Evolutionary conservation across 805 yeast genomes (phyloP).

Genomic region (Jamesozyma gamospora): DNA sequence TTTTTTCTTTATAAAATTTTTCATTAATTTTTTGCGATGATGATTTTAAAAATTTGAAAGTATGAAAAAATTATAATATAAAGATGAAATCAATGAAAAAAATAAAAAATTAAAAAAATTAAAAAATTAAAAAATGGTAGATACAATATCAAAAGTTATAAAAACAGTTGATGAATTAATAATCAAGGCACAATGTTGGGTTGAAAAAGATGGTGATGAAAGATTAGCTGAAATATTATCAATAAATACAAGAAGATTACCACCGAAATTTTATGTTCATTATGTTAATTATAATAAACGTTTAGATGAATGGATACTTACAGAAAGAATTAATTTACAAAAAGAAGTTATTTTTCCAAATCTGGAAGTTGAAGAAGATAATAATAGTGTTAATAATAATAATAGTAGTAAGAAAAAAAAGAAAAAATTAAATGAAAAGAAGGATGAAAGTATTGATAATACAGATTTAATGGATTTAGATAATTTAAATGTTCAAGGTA

Average conservation of each 20-base stretch:
- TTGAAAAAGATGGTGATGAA: conserved; percentile 67
- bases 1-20: no score
- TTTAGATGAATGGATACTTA: conserved; percentile 86
- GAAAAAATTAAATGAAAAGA: conserved; percentile 7
- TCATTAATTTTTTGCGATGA: no score
- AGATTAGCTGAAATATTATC: conserved; percentile 82
- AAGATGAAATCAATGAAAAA: not conserved
- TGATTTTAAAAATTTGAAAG: not conserved
- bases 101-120: no score
- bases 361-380: conserved; percentile 32
- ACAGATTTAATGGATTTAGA: conserved; percentile 77
- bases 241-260: conserved; percentile 61
- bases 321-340: conserved; percentile 61
- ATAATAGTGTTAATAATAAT: conserved; percentile 32
- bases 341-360: conserved; percentile 65
- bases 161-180: conserved; percentile 40
- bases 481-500: conserved; percentile 75
- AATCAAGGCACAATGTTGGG: conserved; percentile 76
- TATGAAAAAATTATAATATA: not conserved
- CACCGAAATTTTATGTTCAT: conserved; percentile 81
- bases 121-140: conserved; percentile 3
- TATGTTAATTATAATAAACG: conserved; percentile 92
- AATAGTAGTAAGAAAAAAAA: conserved; percentile 32
- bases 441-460: conserved; percentile 4
- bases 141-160: conserved; percentile 21